phyloP scores from a whole-genome alignment of 352 stramenopile genomes.

The Blastocystis sp. region DNA sequence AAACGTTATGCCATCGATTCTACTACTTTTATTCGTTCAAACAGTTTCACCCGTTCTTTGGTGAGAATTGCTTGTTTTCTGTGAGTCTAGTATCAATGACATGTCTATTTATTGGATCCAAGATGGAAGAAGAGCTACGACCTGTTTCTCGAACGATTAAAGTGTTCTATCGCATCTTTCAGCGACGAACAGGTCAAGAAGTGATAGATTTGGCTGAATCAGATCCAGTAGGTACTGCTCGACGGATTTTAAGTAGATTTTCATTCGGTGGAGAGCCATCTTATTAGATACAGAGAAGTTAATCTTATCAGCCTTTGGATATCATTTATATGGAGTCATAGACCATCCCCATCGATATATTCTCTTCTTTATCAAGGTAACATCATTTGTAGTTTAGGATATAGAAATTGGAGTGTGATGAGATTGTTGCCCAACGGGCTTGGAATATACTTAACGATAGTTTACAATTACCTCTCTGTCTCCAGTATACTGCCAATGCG shows the following conservation, averaged over 20 bases:
- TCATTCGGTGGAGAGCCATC: conserved; percentile 16
- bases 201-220: conserved; percentile 9
- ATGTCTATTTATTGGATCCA: conserved; percentile 57
- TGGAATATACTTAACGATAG: conserved; percentile 62
- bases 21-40: conserved; percentile 60
- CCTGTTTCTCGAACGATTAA: background rate
- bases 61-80: background rate
- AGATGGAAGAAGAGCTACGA: conserved; percentile 57
- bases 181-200: conserved; percentile 8
- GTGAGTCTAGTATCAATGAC: conserved; percentile 49
- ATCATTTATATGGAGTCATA: conserved; percentile 40
- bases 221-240: background rate
- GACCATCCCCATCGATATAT: conserved; percentile 57
- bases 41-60: conserved; percentile 55
- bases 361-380: conserved; percentile 58
- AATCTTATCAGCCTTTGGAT: conserved; percentile 45
- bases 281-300: conserved; percentile 59
- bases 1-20: conserved; percentile 54
- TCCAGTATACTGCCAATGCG: conserved; percentile 4
- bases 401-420: conserved; percentile 34
- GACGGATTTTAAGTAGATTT: conserved; percentile 23
- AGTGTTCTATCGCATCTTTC: conserved; percentile 52
- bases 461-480: conserved; percentile 16
- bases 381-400: background rate
- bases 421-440: conserved; percentile 2